These are phyloP conservation scores for Saturnispora diversa DNA, from an alignment of 805 yeast genomes.

Conservation along the genomic window DNA sequence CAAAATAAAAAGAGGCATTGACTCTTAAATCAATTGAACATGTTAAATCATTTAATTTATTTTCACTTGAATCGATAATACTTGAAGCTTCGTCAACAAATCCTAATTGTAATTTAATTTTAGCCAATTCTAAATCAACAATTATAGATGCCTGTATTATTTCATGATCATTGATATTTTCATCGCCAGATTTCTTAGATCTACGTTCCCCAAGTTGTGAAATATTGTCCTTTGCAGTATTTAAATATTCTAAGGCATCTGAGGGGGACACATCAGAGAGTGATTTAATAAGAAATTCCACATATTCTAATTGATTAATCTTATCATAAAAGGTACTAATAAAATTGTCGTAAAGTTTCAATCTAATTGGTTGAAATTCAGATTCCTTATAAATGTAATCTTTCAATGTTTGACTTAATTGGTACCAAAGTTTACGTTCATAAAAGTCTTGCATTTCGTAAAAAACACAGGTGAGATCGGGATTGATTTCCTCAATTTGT, in stretches of 20 bases:
- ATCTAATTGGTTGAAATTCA: conserved; percentile 45
- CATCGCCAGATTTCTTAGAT: conserved; percentile 25
- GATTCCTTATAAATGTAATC: conserved; percentile 51
- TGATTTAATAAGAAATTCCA: conserved; percentile 60
- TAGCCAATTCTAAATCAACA: conserved; percentile 66
- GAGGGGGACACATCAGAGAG: conserved; percentile 33
- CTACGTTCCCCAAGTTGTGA: conserved; percentile 31
- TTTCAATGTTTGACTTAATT: conserved; percentile 62
- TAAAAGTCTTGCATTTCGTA: conserved; percentile 74
- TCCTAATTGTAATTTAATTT: conserved; percentile 51
- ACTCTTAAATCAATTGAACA: conserved; percentile 50
- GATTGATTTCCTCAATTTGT: conserved; percentile 42
- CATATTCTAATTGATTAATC: conserved; percentile 71
- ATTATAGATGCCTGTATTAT: conserved; percentile 45
- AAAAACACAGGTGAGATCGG: conserved; percentile 50
- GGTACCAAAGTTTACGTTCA: conserved; percentile 93
- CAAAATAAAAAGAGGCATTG: conserved; percentile 75
- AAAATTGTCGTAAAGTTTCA: conserved; percentile 64
- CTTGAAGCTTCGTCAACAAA: conserved; percentile 52
- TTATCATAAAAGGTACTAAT: conserved; percentile 58
- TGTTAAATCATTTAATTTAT: conserved; percentile 49
- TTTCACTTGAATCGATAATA: conserved; percentile 53
- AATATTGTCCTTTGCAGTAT: conserved; percentile 38
- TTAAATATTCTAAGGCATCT: conserved; percentile 47
- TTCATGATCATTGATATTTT: conserved; percentile 28